These are phyloP conservation scores for Borealophlyctis nickersoniae DNA, from an alignment of 192 early-diverging fungal genomes.

Conservation along the genomic window DNA sequence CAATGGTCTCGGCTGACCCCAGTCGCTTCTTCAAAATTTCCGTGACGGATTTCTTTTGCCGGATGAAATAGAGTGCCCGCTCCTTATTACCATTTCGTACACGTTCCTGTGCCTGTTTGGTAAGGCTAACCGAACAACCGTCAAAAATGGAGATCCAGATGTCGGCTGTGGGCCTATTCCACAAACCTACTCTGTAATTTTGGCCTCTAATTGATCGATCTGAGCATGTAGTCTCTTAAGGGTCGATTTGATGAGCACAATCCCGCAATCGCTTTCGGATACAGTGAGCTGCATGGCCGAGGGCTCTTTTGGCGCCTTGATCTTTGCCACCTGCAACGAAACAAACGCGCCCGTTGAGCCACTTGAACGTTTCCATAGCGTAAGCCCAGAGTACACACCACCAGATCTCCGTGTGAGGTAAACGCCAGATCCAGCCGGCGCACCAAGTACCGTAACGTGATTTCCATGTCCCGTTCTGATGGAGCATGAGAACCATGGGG, in stretches of 20 bases:
- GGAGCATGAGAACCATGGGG: neutral
- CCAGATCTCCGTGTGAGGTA: neutral
- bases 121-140: no score
- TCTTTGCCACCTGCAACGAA: constrained; percentile 20
- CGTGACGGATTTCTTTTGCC: constrained; percentile 50
- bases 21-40: constrained; percentile 56
- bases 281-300: constrained; percentile 21
- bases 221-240: constrained; percentile 48
- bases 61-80: constrained; percentile 54
- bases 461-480: constrained; percentile 2
- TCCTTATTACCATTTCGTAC: constrained; percentile 44
- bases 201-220: constrained; percentile 55
- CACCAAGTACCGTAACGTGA: constrained; percentile 10
- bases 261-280: constrained; percentile 53
- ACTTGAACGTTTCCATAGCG: neutral
- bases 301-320: constrained; percentile 3
- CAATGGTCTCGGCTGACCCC: constrained; percentile 55
- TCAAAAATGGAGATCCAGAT: constrained; percentile 11
- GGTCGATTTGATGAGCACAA: constrained; percentile 54
- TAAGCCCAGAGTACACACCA: no score
- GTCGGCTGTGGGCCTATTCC: neutral
- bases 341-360: neutral
- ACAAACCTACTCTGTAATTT: constrained; percentile 47
- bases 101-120: constrained; percentile 35
- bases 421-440: neutral